These are phyloP conservation scores for Guyanaporus albipodus DNA, from an alignment of 768 basidiomycete species.

Conservation along the genomic window DNA sequence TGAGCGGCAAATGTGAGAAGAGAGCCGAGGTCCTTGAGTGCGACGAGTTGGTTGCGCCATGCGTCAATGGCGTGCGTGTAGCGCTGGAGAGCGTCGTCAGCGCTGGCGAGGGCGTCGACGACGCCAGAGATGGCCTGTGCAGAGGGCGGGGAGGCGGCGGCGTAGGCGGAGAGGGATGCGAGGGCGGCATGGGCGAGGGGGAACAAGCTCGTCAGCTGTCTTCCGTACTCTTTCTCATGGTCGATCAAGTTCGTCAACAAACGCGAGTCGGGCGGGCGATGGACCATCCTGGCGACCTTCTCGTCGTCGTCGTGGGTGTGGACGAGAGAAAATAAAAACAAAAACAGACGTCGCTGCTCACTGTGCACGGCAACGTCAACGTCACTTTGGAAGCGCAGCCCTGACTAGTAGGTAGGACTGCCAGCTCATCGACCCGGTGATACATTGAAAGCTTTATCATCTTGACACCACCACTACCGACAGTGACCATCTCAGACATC, in stretches of 20 bases:
- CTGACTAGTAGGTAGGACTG: too few relatives aligned
- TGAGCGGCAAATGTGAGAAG: too few relatives aligned
- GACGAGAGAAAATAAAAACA: too few relatives aligned
- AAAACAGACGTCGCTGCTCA: too few relatives aligned
- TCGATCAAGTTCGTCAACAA: slow-evolving; percentile 63
- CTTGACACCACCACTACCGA: too few relatives aligned
- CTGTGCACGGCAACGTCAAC: too few relatives aligned
- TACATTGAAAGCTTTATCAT: too few relatives aligned
- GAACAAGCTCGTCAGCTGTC: slow-evolving; percentile 54
- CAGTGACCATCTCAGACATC: too few relatives aligned
- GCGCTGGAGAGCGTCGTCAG: slow-evolving; percentile 62
- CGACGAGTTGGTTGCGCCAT: slow-evolving; percentile 59
- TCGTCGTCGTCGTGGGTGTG: not conserved
- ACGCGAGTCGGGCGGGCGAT: slow-evolving; percentile 68
- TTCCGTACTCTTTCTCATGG: slow-evolving; percentile 69
- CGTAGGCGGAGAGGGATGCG: slow-evolving; percentile 68
- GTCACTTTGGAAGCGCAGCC: too few relatives aligned
- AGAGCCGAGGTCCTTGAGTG: slow-evolving; percentile 60
- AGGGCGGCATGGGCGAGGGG: slow-evolving; percentile 57
- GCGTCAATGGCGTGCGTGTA: slow-evolving; percentile 60
- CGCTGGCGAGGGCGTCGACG: slow-evolving; percentile 53
- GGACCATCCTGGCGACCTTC: slow-evolving; percentile 47
- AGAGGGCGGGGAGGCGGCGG: slow-evolving; percentile 55
- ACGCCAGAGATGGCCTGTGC: slow-evolving; percentile 35
- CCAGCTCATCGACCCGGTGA: too few relatives aligned